Evolutionary conservation across 768 basidiomycete species (phyloP), one percentile per base, ranked within the genome.

Genomic region (Panaeolus papilionaceus): DNA sequence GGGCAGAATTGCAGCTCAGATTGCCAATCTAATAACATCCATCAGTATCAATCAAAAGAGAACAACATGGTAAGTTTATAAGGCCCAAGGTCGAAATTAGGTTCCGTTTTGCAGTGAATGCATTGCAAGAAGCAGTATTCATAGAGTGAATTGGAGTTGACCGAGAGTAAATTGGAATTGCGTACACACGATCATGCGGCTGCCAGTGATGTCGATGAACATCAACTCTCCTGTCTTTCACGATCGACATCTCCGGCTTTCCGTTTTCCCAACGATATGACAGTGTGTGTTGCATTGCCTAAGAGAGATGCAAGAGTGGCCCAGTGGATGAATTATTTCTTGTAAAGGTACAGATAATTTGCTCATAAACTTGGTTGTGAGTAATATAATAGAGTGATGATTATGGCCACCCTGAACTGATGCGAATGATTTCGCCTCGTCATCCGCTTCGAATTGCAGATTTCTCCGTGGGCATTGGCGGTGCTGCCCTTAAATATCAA

Each of bases 401-500:
- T 42, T 10, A 42, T 42, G 42, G 16, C 18, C 42, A 44, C 42
- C 42, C 42, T 49, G 47, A 49, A 49, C 23, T 58, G 54, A 58
- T 58, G 54, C 14, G 33, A 58, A 33, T 58, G 54, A 58, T 58
- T 16, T 58, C 45, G 47, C 12, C n/a, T 51, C 28, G 54, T 58
- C 33, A 58, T 58, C 54, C 54, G n/a, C 26, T 58, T 58, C 33
- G 4, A 49, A 28, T 58, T 58, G 4, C 54, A 58, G 54, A 58
- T 58, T 58, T 58, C 26, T 58, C 54, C 54, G 54, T 58, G 54
- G 54, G 54, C 54, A 33, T 16, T 28, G 54, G 54, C 26, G 14
- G 33, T 58, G 54, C 16, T 33, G 54, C 3, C 28, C 54, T 58
- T 58, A 58, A 58, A 58, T 58, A 58, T 58, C 54, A 58, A 58